These are phyloP conservation scores for Skeletonema tropicum DNA, from an alignment of 108 stramenopile genomes.

Conservation along the genomic window DNA sequence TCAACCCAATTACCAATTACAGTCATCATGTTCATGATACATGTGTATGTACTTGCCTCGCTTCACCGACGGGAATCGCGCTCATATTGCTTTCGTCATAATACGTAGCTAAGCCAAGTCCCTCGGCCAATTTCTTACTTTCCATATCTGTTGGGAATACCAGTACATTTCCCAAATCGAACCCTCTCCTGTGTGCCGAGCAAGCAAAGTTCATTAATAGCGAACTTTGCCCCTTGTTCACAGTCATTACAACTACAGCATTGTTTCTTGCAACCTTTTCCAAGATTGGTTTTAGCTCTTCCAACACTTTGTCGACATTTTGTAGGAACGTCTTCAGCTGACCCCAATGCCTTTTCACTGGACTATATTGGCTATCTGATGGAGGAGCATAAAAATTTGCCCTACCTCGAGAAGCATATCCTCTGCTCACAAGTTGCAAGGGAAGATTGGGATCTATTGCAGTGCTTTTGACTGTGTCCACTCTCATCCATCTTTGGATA, in stretches of 20 bases:
- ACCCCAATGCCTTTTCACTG: constrained; percentile 47
- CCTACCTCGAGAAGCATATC: constrained; percentile 45
- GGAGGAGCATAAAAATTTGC: constrained; percentile 46
- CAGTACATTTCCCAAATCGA: constrained; percentile 60
- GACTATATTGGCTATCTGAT: constrained; percentile 23
- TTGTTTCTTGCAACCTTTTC: constrained; percentile 54
- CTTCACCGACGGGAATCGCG: constrained; percentile 56
- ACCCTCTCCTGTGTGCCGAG: constrained; percentile 51
- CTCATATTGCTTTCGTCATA: constrained; percentile 81
- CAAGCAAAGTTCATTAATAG: constrained; percentile 66
- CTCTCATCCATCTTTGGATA: constrained; percentile 67
- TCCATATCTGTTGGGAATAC: constrained; percentile 83
- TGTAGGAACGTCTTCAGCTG: constrained; percentile 52
- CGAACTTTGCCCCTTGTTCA: constrained; percentile 55
- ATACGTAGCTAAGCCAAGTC: constrained; percentile 70
- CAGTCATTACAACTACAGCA: constrained; percentile 55
- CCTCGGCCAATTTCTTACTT: constrained; percentile 72
- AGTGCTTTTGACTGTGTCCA: constrained; percentile 11
- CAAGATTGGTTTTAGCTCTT: constrained; percentile 49
- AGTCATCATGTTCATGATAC: no score
- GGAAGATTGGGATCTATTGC: constrained; percentile 44
- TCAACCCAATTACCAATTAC: no score
- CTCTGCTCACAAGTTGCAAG: constrained; percentile 51
- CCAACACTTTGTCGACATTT: constrained; percentile 44
- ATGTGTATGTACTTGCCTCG: constrained; percentile 13